phyloP scores from a whole-genome alignment of 345 rosid genomes.

The Lumnitzera littorea region DNA sequence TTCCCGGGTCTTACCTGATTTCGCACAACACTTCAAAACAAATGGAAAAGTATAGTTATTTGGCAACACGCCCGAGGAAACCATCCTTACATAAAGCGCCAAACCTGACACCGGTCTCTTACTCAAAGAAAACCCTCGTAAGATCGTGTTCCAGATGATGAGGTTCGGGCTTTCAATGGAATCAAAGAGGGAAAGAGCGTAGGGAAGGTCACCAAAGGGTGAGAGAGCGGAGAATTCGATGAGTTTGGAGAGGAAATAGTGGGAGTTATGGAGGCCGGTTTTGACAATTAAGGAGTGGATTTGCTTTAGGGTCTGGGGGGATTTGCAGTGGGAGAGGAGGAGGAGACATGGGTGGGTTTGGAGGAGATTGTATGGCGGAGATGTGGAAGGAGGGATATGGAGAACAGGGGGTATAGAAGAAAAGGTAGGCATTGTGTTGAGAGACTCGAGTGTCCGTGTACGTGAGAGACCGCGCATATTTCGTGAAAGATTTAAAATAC shows the following conservation, averaged over 20 bases:
- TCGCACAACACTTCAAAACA: constrained; percentile 53
- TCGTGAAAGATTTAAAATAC: too few relatives aligned
- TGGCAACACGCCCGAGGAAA: constrained; percentile 35
- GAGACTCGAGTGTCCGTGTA: too few relatives aligned
- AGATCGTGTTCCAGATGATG: constrained; percentile 54
- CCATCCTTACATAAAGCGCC: constrained; percentile 37
- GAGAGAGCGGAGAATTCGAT: constrained; percentile 52
- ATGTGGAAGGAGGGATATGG: constrained; percentile 45
- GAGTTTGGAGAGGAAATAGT: constrained; percentile 64
- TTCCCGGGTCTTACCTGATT: constrained; percentile 22
- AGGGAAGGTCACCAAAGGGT: constrained; percentile 47
- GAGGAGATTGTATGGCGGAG: constrained; percentile 58
- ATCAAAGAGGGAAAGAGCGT: constrained; percentile 44
- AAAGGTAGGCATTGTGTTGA: too few relatives aligned
- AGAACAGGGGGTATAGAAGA: constrained; percentile 19
- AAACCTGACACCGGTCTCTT: constrained; percentile 36
- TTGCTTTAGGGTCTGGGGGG: constrained; percentile 34
- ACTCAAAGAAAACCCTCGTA: constrained; percentile 49
- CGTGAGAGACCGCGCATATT: too few relatives aligned
- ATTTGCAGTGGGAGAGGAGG: constrained; percentile 54
- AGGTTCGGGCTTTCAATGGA: constrained; percentile 48
- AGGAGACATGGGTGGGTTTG: constrained; percentile 50
- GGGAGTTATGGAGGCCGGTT: constrained; percentile 70
- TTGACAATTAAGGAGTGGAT: constrained; percentile 55
- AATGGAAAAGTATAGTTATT: constrained; percentile 60